These are phyloP conservation scores for Gaertneriomyces semiglobifer DNA, from an alignment of 192 early-diverging fungal species.

Conservation along the genomic window DNA sequence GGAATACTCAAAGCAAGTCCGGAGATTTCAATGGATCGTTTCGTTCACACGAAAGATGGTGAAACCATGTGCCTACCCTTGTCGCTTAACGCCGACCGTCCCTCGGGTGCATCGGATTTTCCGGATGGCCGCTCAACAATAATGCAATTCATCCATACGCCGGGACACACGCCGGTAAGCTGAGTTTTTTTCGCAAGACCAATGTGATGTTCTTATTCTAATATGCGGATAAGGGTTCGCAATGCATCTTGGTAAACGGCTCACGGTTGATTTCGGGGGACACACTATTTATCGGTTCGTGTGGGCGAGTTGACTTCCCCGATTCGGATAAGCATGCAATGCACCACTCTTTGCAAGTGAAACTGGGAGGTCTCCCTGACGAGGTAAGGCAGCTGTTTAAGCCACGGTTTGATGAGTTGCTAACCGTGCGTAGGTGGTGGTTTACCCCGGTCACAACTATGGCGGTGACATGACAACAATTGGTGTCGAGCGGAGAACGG, in stretches of 20 bases:
- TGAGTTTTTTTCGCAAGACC: not conserved
- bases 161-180: slow-evolving; percentile 78
- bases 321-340: slow-evolving; percentile 67
- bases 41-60: slow-evolving; percentile 61
- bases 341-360: slow-evolving; percentile 66
- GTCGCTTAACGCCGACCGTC: slow-evolving; percentile 6
- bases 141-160: slow-evolving; percentile 82
- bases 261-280: slow-evolving; percentile 80
- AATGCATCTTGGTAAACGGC: slow-evolving; percentile 75
- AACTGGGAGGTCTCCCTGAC: slow-evolving; percentile 53
- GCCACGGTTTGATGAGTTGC: not conserved
- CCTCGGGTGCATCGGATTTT: slow-evolving; percentile 8
- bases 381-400: slow-evolving; percentile 10
- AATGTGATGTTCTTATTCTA: not conserved
- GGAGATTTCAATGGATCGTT: slow-evolving; percentile 48
- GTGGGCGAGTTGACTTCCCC: slow-evolving; percentile 79
- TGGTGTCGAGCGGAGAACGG: slow-evolving; percentile 46
- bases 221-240: slow-evolving; percentile 48
- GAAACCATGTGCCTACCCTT: slow-evolving; percentile 44
- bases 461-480: slow-evolving; percentile 84
- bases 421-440: slow-evolving; percentile 50
- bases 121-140: slow-evolving; percentile 17
- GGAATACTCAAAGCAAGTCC: slow-evolving; percentile 67
- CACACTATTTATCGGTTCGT: slow-evolving; percentile 73
- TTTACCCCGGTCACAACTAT: slow-evolving; percentile 91